Conservation (phyloP, 129 eudicot genomes). For the carrot (Daucus carota) region DH1_v3.0 NC_030383.2:60822001-60822500, state of each 20-base stretch:
- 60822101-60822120: neutral
- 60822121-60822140: slow-evolving; percentile 11
- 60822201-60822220: slow-evolving; percentile 10
- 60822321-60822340: slow-evolving; percentile 4
- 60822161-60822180: too few species aligned
- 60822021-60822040: neutral
- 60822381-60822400: too few species aligned
- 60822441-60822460: too few species aligned
- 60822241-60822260: slow-evolving; percentile 26
- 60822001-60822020: neutral
- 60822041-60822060: neutral
- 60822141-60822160: neutral
- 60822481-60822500: too few species aligned
- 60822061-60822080: neutral
- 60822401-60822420: too few species aligned
- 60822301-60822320: slow-evolving; percentile 3
- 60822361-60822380: too few species aligned
- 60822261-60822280: slow-evolving; percentile 8
- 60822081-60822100: neutral
- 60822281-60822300: slow-evolving; percentile 6
- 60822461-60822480: too few species aligned
- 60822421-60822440: too few species aligned
- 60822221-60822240: slow-evolving; percentile 3
- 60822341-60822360: slow-evolving; percentile 11
- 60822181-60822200: neutral